These are phyloP conservation scores for Fusarium albosuccineum DNA, from an alignment of 2,329 filamentous ascomycete genomes.

Conservation along the genomic window DNA sequence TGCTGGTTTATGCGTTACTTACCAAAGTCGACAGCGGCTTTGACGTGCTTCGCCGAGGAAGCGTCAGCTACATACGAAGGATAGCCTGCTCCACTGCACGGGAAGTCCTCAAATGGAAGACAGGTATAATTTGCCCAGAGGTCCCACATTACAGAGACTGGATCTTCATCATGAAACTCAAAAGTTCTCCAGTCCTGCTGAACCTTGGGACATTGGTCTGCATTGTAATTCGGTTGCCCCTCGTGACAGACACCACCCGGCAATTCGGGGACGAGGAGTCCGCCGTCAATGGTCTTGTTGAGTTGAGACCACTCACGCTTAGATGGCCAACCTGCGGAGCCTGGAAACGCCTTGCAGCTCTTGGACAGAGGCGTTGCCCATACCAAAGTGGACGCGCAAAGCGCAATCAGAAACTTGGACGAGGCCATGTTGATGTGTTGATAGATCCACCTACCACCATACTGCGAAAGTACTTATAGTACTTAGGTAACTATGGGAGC, in stretches of 20 bases:
- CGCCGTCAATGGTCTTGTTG: slow-evolving; percentile 8
- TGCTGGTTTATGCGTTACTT: neutral
- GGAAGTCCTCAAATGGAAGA: slow-evolving; percentile 52
- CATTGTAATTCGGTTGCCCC: slow-evolving; percentile 13
- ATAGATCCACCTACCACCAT: neutral
- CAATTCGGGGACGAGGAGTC: slow-evolving; percentile 4
- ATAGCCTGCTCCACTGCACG: slow-evolving; percentile 47
- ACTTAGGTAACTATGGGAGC: neutral
- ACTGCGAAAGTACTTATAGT: neutral
- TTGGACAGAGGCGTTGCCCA: slow-evolving; percentile 6
- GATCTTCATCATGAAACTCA: slow-evolving; percentile 25
- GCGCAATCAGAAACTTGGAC: neutral
- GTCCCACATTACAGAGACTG: slow-evolving; percentile 42
- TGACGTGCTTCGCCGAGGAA: slow-evolving; percentile 41
- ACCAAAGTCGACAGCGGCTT: slow-evolving; percentile 28
- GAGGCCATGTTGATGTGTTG: neutral
- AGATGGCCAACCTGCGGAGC: slow-evolving; percentile 5
- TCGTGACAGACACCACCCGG: slow-evolving; percentile 17
- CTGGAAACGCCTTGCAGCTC: slow-evolving; percentile 16
- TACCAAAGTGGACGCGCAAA: slow-evolving; percentile 9
- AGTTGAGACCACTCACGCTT: slow-evolving; percentile 7
- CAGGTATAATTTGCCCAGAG: slow-evolving; percentile 62
- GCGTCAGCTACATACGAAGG: slow-evolving; percentile 42
- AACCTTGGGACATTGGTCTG: slow-evolving; percentile 15
- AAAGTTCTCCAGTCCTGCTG: slow-evolving; percentile 19